Base-by-base conservation (phyloP, 371 early-diverging fungal genomes). In the Rhizopus sp. region DNA sequence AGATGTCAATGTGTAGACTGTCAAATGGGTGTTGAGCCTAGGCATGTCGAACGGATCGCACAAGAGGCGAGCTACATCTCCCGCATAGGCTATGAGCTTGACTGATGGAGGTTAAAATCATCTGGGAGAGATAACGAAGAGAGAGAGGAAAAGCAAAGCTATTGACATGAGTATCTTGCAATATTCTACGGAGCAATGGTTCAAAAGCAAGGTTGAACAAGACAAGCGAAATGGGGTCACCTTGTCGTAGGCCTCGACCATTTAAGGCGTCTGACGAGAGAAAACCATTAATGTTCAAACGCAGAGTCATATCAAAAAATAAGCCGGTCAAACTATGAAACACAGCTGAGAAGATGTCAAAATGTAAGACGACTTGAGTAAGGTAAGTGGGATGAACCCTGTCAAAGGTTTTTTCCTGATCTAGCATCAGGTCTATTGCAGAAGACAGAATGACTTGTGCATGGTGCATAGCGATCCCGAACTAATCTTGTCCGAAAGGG, bases 381-480 rank as follows among this genome's bases (percentile, higher is more conserved):
- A 70, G 45, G 54, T 62, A 57, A 12, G 17, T 32, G 4, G 59
- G 62, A n/a, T 66, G 62, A 7, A 66, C 44, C 0, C 62, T 33
- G 32, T 63, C 61, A 53, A 62, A 57, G 0, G 65, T 60, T 53
- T 64, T 59, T 42, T 59, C 64, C 16, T 57, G 57, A 13, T 57
- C 50, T 4, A 58, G 38, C 2, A 53, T 7, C 5, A 59, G 41
- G 13, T 40, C 53, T 39, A 53, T 53, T n/a, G 33, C 9, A 12
- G 53, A 30, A 48, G 39, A 45, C 4, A 1, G 5, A 5, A 33
- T 16, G 9, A 0, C 3, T 1, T 13, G 33, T 2, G 49, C 47
- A 29, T 53, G 39, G 41, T 60, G 54, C 60, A 48, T 46, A 23
- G 23, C 23, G 23, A 23, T 2, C 23, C 0, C 23, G 23, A 23